These are phyloP conservation scores for Hymenoscyphus infarciens DNA, from an alignment of 2,329 filamentous ascomycete genomes.

Conservation along the genomic window DNA sequence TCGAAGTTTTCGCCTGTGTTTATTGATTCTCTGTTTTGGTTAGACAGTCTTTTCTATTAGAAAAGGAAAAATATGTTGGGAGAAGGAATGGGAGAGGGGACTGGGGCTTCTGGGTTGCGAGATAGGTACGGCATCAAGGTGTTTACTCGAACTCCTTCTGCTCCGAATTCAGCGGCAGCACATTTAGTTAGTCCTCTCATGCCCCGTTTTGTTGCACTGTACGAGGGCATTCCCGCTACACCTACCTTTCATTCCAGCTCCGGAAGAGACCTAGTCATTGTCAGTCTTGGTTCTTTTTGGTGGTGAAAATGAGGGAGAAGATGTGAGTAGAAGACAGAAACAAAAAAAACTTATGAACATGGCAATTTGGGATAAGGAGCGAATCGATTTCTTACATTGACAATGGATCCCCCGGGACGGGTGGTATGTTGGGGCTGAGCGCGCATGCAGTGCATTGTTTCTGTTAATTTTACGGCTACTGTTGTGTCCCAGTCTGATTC, in stretches of 20 bases:
- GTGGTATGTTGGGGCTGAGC: constrained; percentile 39
- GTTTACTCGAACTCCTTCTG: constrained; percentile 14
- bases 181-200: constrained; percentile 25
- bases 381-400: constrained; percentile 29
- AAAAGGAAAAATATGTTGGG: too few relatives aligned
- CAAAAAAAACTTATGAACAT: too few relatives aligned
- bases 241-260: constrained; percentile 40
- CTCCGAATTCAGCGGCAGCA: constrained; percentile 26
- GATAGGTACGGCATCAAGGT: constrained; percentile 13
- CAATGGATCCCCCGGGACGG: constrained; percentile 32
- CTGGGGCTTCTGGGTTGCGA: not conserved
- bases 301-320: too few relatives aligned
- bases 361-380: too few relatives aligned
- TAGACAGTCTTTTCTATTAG: too few relatives aligned
- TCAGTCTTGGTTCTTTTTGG: not conserved
- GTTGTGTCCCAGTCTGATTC: constrained; percentile 37
- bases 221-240: constrained; percentile 39
- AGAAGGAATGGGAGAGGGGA: too few relatives aligned
- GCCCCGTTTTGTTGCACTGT: constrained; percentile 18
- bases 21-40: constrained; percentile 4
- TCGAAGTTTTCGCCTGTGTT: constrained; percentile 11
- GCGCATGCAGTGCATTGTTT: constrained; percentile 36
- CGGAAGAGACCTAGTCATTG: constrained; percentile 34
- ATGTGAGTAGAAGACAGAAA: too few relatives aligned
- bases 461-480: constrained; percentile 35